Evolutionary conservation across 768 basidiomycete species (phyloP).

Genomic region (Rhodosporidiobolus sp.): DNA sequence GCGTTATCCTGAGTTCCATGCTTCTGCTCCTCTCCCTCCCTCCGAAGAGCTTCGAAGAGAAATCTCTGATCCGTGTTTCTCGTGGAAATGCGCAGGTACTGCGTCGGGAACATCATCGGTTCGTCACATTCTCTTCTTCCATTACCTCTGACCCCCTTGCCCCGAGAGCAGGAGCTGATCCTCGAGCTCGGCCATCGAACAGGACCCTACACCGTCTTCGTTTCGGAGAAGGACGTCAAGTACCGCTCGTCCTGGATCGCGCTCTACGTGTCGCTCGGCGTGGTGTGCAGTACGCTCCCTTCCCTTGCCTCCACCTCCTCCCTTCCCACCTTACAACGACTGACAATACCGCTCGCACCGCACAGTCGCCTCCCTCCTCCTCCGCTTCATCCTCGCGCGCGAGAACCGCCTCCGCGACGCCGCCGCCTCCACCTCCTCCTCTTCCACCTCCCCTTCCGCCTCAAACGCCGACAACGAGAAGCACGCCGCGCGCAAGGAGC

Average conservation of each 20-base stretch:
- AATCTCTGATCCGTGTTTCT: too few species aligned
- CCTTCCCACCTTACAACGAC: slow-evolving; percentile 69
- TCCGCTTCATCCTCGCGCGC: slow-evolving; percentile 93
- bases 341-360: too few species aligned
- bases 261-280: slow-evolving; percentile 22
- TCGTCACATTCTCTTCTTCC: too few species aligned
- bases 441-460: too few species aligned
- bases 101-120: slow-evolving; percentile 44
- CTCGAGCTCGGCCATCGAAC: too few species aligned
- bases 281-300: slow-evolving; percentile 4
- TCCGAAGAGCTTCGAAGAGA: too few species aligned
- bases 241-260: slow-evolving; percentile 35
- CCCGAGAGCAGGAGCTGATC: too few species aligned
- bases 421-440: neutral
- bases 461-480: too few species aligned
- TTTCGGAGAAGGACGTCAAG: slow-evolving; percentile 5
- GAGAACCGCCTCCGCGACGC: slow-evolving; percentile 55
- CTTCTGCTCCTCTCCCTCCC: too few species aligned
- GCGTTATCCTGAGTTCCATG: too few species aligned
- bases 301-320: slow-evolving; percentile 78
- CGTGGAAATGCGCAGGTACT: slow-evolving; percentile 42
- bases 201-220: slow-evolving; percentile 27
- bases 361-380: slow-evolving; percentile 49
- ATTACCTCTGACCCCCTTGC: too few species aligned
- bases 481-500: too few species aligned